phyloP scores from a whole-genome alignment of 306 rosid genomes.

The Gillenia trifoliata region DNA sequence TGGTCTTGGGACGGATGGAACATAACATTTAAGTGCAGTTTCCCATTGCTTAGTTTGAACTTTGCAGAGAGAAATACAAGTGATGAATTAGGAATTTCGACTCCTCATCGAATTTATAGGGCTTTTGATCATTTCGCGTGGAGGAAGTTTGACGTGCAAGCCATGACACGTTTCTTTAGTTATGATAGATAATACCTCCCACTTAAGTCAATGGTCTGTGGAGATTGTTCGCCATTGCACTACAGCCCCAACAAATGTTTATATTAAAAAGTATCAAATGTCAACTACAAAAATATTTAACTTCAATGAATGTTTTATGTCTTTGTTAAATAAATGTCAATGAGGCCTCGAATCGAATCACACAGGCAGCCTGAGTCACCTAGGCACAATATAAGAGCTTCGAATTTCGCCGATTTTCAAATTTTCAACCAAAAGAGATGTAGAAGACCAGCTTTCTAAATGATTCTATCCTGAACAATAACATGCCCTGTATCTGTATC shows the following conservation, averaged over 20 bases:
- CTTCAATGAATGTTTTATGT: neutral
- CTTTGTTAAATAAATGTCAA: neutral
- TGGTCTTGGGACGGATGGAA: constrained; percentile 20
- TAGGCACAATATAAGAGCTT: neutral
- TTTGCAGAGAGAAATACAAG: constrained; percentile 13
- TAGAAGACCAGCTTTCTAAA: neutral
- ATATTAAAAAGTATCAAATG: neutral
- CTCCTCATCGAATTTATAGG: constrained; percentile 24
- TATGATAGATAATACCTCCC: too few relatives aligned
- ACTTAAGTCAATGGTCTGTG: too few relatives aligned
- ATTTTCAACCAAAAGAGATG: neutral
- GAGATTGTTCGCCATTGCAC: neutral
- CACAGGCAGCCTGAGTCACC: neutral
- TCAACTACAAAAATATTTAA: neutral
- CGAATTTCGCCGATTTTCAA: neutral
- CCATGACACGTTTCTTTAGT: constrained; percentile 17
- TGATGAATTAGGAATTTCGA: neutral
- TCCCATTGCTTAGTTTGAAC: constrained; percentile 35
- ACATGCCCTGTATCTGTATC: neutral
- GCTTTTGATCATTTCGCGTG: constrained; percentile 17
- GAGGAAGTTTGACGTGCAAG: constrained; percentile 38
- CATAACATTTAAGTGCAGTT: constrained; percentile 35
- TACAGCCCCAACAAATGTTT: neutral
- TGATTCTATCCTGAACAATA: neutral
- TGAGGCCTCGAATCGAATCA: neutral